Conservation (phyloP, 345 rosid genomes). For the Rhizophora apiculata region DNA sequence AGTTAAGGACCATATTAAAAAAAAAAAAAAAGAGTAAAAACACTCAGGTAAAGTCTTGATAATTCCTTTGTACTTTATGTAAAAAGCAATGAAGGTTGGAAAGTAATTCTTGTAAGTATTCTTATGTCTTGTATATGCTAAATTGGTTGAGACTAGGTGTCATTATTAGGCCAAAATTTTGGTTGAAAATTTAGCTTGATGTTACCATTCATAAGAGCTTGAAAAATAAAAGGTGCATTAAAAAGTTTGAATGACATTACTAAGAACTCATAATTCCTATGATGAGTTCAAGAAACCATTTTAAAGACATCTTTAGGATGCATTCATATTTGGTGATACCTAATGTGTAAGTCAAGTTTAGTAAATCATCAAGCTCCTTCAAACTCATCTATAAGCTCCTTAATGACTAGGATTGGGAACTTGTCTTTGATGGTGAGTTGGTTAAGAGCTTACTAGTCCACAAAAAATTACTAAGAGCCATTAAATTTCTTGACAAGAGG, state of each 20-base stretch:
- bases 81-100: too few relatives aligned
- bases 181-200: background rate
- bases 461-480: background rate
- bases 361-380: background rate
- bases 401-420: background rate
- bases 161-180: too few relatives aligned
- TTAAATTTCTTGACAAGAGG: too few relatives aligned
- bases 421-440: background rate
- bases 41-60: too few relatives aligned
- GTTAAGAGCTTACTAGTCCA: background rate
- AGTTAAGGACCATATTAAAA: too few relatives aligned
- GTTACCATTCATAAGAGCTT: background rate
- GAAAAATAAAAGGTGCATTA: background rate
- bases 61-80: too few relatives aligned
- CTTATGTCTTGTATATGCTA: too few relatives aligned
- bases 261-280: background rate
- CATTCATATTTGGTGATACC: background rate
- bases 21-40: too few relatives aligned
- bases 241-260: background rate
- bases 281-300: background rate
- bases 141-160: too few relatives aligned
- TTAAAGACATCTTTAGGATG: background rate
- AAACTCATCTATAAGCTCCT: background rate
- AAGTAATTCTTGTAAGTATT: too few relatives aligned
- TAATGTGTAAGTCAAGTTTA: background rate